These are phyloP conservation scores for Theileria parva DNA, from an alignment of 169 alveolate species.

Conservation along the genomic window DNA sequence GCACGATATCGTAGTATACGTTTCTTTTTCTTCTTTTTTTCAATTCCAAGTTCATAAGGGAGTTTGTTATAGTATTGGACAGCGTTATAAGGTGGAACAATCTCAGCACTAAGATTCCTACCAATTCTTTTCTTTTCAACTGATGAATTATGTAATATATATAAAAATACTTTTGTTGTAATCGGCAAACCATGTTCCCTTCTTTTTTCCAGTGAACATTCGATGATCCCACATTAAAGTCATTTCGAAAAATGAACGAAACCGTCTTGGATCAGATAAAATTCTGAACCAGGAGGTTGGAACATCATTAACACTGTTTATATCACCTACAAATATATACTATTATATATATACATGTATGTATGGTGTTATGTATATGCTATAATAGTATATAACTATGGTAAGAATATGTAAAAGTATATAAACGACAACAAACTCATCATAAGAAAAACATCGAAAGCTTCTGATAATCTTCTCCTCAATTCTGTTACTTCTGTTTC, in stretches of 20 bases:
- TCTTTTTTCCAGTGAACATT: slow-evolving; percentile 42
- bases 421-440: neutral
- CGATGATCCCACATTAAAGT: slow-evolving; percentile 52
- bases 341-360: slow-evolving; percentile 3
- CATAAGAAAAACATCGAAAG: slow-evolving; percentile 53
- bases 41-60: slow-evolving; percentile 12
- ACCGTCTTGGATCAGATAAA: slow-evolving; percentile 57
- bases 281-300: slow-evolving; percentile 58
- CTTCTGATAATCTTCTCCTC: slow-evolving; percentile 33
- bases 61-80: slow-evolving; percentile 10
- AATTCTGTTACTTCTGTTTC: slow-evolving; percentile 46
- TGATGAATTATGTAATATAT: neutral
- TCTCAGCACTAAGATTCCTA: slow-evolving; percentile 1
- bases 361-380: neutral
- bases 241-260: slow-evolving; percentile 31
- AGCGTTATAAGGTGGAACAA: slow-evolving; percentile 8
- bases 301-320: slow-evolving; percentile 22
- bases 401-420: too few species aligned
- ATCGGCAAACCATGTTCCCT: slow-evolving; percentile 30
- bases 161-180: slow-evolving; percentile 31
- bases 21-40: slow-evolving; percentile 1
- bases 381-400: too few species aligned
- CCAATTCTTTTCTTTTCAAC: slow-evolving; percentile 23
- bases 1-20: neutral
- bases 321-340: too few species aligned